phyloP scores from a whole-genome alignment of 108 stramenopile species.

The Aurantiochytrium sp. region DNA sequence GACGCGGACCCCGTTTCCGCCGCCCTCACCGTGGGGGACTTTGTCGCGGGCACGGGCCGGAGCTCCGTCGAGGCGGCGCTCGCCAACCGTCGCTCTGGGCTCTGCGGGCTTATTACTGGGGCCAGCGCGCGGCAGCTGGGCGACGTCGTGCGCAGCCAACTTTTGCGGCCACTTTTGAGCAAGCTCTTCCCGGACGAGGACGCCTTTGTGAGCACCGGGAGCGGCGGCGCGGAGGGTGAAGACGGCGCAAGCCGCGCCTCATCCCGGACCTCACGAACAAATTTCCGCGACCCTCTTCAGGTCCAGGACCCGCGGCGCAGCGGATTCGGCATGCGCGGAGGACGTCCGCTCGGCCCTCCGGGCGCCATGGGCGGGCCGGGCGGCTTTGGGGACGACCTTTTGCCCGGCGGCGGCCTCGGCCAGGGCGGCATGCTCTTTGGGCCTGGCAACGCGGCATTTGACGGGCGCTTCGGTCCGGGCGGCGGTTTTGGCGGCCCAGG shows the following conservation, averaged over 20 bases:
- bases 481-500: background rate
- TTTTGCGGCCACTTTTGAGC: background rate
- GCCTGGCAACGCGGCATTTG: constrained; percentile 9
- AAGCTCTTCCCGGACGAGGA: background rate
- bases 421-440: constrained; percentile 25
- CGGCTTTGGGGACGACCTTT: background rate
- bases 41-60: background rate
- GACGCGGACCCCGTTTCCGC: background rate
- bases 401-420: background rate
- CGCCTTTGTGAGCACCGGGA: background rate
- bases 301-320: too few species aligned
- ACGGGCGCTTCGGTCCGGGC: background rate
- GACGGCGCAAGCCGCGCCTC: background rate
- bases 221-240: background rate
- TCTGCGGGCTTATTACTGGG: background rate
- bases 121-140: background rate
- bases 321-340: too few species aligned
- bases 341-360: background rate
- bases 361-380: background rate
- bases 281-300: too few species aligned
- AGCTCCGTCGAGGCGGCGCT: background rate
- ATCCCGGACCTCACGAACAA: background rate
- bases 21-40: background rate
- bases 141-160: background rate
- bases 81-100: background rate